Conservation (phyloP, 805 yeast species). For the Spathaspora hagerdaliae region DNA sequence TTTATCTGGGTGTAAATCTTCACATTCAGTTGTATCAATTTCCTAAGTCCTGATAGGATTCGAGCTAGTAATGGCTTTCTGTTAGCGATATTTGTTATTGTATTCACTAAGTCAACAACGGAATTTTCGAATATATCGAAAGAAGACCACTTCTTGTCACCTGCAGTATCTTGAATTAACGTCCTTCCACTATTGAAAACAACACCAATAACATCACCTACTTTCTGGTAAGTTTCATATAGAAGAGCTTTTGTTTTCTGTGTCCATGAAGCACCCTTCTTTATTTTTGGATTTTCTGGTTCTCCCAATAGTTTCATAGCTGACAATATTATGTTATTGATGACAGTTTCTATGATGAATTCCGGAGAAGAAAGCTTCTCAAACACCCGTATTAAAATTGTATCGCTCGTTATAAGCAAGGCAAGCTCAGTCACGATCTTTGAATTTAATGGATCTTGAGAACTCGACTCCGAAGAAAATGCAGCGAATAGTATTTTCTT, state of each 20-base stretch:
- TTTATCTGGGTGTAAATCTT: conserved; percentile 4
- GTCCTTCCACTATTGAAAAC: neutral
- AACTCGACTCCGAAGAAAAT: conserved; percentile 8
- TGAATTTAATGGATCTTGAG: conserved; percentile 15
- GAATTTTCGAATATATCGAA: conserved; percentile 8
- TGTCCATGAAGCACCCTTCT: neutral
- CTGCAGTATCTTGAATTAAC: neutral
- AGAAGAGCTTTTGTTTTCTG: neutral
- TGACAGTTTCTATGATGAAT: conserved; percentile 15
- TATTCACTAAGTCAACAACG: conserved; percentile 8
- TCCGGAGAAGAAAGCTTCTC: conserved; percentile 21
- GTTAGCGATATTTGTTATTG: conserved; percentile 8
- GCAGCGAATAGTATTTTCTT: conserved; percentile 16
- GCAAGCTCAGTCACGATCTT: conserved; percentile 21
- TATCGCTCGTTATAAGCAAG: conserved; percentile 22
- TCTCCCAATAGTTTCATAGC: no score
- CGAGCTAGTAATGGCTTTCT: conserved; percentile 11
- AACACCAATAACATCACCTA: neutral
- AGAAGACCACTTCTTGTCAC: neutral
- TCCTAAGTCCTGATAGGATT: conserved; percentile 1
- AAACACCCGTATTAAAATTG: conserved; percentile 21
- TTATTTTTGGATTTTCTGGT: neutral
- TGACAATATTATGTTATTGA: neutral
- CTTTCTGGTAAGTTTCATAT: neutral
- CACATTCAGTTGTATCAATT: conserved; percentile 1